A percentile compares a stretch with the other conserved stretches of the same genome.
Evolutionary conservation across 225 moss, liverwort and hornwort species (phyloP).

Genomic region (Marchantia paleacea): DNA sequence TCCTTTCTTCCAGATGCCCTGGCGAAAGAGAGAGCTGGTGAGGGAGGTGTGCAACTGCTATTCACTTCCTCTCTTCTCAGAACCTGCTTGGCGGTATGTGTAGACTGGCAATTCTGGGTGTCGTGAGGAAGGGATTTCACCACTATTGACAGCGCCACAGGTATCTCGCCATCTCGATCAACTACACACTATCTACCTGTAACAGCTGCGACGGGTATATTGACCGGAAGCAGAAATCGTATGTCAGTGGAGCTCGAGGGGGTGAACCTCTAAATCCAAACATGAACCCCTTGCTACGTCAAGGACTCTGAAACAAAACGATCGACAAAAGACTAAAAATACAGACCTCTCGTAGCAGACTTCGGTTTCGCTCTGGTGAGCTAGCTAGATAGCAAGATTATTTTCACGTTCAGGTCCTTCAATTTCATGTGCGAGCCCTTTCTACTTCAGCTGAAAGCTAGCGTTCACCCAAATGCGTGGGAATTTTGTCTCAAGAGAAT

Average conservation of each 20-base stretch:
- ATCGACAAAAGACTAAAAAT: neutral
- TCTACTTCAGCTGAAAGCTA: too few species aligned
- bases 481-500: too few species aligned
- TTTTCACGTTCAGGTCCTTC: too few species aligned
- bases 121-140: neutral
- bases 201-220: neutral
- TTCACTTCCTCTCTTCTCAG: neutral
- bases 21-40: neutral
- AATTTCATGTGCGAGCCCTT: too few species aligned
- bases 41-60: neutral
- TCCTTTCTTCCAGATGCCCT: too few species aligned
- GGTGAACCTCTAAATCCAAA: neutral
- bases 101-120: neutral
- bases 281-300: neutral
- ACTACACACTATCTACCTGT: neutral
- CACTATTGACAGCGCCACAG: neutral
- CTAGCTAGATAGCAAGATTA: too few species aligned
- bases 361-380: neutral
- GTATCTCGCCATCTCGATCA: neutral
- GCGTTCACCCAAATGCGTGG: neutral
- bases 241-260: neutral
- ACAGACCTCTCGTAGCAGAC: neutral
- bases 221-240: neutral
- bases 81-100: neutral
- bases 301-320: neutral